Evolutionary conservation across 140 eudicot genomes (phyloP).

Genomic region (Stevia rebaudiana): DNA sequence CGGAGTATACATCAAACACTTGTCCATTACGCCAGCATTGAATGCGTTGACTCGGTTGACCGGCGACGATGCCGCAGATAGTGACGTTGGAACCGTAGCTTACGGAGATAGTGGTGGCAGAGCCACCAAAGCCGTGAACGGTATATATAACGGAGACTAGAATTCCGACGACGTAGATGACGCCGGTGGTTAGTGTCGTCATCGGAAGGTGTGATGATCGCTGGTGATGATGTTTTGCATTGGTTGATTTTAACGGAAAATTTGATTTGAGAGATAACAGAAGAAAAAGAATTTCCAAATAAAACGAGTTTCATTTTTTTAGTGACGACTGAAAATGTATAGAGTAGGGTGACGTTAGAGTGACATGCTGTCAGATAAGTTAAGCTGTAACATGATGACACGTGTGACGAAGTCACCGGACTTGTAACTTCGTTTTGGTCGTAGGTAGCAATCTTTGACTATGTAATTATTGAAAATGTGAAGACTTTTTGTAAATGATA

Average conservation of each 20-base stretch:
- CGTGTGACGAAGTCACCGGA: constrained; percentile 24
- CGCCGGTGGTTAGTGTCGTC: constrained; percentile 35
- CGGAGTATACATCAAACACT: constrained; percentile 22
- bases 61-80: constrained; percentile 56
- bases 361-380: constrained; percentile 19
- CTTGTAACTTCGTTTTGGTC: constrained; percentile 17
- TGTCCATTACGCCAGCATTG: constrained; percentile 51
- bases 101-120: constrained; percentile 57
- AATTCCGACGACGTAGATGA: constrained; percentile 14
- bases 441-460: constrained; percentile 18
- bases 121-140: constrained; percentile 44
- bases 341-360: constrained; percentile 23
- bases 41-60: constrained; percentile 43
- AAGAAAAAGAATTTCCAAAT: constrained; percentile 14
- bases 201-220: constrained; percentile 25
- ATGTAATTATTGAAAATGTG: neutral
- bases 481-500: neutral
- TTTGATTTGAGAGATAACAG: constrained; percentile 18
- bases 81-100: constrained; percentile 54
- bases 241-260: constrained; percentile 20
- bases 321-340: constrained; percentile 17
- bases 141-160: constrained; percentile 11
- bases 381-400: constrained; percentile 16
- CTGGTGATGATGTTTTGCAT: constrained; percentile 28
- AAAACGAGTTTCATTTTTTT: neutral